Percentiles rank a stretch among this genome's conserved stretches.
phyloP scores from a whole-genome alignment of 768 basidiomycete species.

The Russula sp. region DNA sequence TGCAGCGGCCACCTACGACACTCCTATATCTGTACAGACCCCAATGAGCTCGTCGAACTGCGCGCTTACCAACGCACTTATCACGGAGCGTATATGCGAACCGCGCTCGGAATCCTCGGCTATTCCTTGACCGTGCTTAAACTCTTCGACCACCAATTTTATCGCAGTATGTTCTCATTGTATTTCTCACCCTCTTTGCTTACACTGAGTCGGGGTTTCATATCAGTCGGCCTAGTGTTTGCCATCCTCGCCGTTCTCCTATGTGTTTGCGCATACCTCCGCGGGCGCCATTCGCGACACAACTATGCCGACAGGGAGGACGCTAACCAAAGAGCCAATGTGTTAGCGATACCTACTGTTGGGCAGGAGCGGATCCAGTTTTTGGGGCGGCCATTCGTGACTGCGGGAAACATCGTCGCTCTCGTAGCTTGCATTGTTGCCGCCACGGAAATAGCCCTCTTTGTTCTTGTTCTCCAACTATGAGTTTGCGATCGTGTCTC shows the following conservation, averaged over 20 bases:
- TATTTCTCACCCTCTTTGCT: background rate
- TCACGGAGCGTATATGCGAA: constrained; percentile 73
- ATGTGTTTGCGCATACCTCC: constrained; percentile 48
- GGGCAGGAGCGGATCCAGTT: constrained; percentile 55
- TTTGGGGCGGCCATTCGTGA: constrained; percentile 72
- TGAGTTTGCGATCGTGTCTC: background rate
- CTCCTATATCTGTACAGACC: constrained; percentile 30
- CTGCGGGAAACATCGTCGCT: constrained; percentile 71
- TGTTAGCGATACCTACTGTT: constrained; percentile 42
- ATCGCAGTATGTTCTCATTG: constrained; percentile 47
- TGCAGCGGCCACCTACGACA: constrained; percentile 30
- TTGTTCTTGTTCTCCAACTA: constrained; percentile 47
- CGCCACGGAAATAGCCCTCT: constrained; percentile 54
- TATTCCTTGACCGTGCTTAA: constrained; percentile 69
- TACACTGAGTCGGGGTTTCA: no score
- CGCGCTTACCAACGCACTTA: constrained; percentile 78
- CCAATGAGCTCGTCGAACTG: constrained; percentile 48
- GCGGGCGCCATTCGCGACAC: constrained; percentile 59
- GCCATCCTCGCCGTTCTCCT: constrained; percentile 54
- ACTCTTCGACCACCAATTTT: constrained; percentile 71
- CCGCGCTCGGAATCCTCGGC: constrained; percentile 65
- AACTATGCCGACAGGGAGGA: constrained; percentile 58
- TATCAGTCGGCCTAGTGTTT: constrained; percentile 52
- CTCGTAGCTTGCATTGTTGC: constrained; percentile 54
- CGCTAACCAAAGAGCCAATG: constrained; percentile 16